Base-by-base conservation (phyloP, 257 asterid species). In the Coffea canephora region DNA sequence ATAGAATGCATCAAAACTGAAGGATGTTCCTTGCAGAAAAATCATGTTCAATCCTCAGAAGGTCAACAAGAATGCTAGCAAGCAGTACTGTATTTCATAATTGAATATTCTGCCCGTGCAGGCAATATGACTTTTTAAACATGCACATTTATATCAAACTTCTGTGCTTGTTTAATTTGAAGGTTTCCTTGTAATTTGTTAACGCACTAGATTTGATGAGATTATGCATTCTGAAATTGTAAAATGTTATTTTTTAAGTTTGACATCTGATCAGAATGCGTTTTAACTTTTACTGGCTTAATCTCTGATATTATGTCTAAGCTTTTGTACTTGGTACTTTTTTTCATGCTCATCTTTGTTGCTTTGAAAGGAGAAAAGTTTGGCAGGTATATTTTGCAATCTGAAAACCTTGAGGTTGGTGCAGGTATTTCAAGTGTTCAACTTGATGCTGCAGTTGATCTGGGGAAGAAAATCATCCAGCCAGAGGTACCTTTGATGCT, bases 401-500 rank as follows among this genome's bases (percentile, higher is more conserved):
- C 69, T 72, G 87, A 83, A 78, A 79, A 67, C 69, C 73, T 68
- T 64, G 78, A 86, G 75, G 82, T 67, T 84, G 83, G 65, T 74
- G 84, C 80, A 48, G 90, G 82, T 76, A 80, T 75, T 76, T 83
- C 83, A 45, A 80, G 68, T 74, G 73, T 72, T 66, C 79, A 84
- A 39, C 85, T 80, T 69, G 83, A 76, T n/a, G 71, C 70, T 68
- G 86, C 81, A 41, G 79, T 71, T 69, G 88, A 74, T 77, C 85
- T 74, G 73, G 82, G 57, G 76, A 85, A 84, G 78, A 72, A 65
- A 74, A 82, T 80, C 83, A 84, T 84, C 69, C 82, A 71, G 45
- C 81, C 69, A 71, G 89, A 87, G 98, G 98, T 94, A 89, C 54
- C 48, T 0, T 45, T 45, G 21, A 39, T 31, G 27, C 21, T 3